Evolutionary conservation across 768 basidiomycete species (phyloP), one percentile per base, ranked within the genome.

Genomic region (Lanmaoa pseudosensibilis): DNA sequence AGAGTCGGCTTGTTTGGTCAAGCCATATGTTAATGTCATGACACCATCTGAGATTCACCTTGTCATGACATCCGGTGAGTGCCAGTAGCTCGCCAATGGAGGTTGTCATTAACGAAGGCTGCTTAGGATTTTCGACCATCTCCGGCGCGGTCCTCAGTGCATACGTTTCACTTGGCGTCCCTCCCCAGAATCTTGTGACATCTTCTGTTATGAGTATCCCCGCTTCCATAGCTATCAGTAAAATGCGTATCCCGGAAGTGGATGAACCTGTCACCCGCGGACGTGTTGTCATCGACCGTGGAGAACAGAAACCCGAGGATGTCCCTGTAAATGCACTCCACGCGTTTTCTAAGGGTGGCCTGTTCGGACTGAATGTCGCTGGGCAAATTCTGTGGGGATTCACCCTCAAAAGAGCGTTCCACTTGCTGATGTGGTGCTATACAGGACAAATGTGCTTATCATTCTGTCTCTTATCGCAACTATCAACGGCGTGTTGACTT

Each of bases 131-230:
- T 77, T 90, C 92, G 8, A 94, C 92, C 50, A 96, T 96, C 63
- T 88, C 94, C 52, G 94, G 94, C 41, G 92, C 90, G 34, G 93
- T 97, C 13, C 80, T 97, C 46, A 78, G 82, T 52, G 93, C 91
- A 30, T 96, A 95, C 70, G 88, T 94, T 68, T 76, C 69, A 59
- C 77, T 88, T 61, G 92, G 88, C 38, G 88, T 92, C 33, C 90
- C 90, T 10, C 70, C 90, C 5, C 81, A 87, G 70, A 94, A 90
- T 66, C 78, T 93, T 23, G 78, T 94, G 63, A 94, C 93, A 3
- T 88, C 94, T 6, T 92, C 91, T 9, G 88, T 95, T 56, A 96
- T 96, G 94, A 90, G 87, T 70, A 96, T 97, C 58, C 94, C 94
- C 19, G 94, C 94, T 0, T 94, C 92, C 15, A 94, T 96, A 69